Evolutionary conservation across 345 rosid genomes (phyloP).

Genomic region (Linum usitatissimum): DNA sequence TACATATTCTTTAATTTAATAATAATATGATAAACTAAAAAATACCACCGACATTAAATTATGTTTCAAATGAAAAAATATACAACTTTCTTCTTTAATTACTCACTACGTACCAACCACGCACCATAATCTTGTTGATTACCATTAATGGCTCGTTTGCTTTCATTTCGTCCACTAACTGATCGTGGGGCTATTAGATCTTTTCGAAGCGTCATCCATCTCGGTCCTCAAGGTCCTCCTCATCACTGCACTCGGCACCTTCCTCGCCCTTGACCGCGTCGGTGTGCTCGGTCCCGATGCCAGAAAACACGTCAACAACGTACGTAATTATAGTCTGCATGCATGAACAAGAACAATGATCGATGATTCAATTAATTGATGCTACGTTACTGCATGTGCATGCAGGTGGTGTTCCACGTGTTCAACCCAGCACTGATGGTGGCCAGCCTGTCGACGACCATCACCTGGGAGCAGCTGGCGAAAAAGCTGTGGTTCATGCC

Average conservation of each 20-base stretch:
- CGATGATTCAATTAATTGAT: neutral
- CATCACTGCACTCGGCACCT: conserved; percentile 45
- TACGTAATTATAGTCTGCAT: conserved; percentile 8
- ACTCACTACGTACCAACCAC: too few species aligned
- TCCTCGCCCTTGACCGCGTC: conserved; percentile 44
- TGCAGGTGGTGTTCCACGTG: conserved; percentile 45
- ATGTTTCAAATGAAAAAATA: too few species aligned
- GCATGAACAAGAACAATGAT: neutral
- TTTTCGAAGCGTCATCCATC: conserved; percentile 46
- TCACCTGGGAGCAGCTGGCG: conserved; percentile 38
- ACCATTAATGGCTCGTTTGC: too few species aligned
- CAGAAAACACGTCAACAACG: conserved; percentile 47
- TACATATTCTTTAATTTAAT: too few species aligned
- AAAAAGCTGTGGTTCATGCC: conserved; percentile 55
- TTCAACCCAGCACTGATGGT: conserved; percentile 51
- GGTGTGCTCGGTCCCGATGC: conserved; percentile 39
- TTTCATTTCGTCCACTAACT: too few species aligned
- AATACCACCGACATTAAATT: too few species aligned
- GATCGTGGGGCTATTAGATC: conserved; percentile 41
- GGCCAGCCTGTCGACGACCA: conserved; percentile 37
- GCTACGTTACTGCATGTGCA: neutral
- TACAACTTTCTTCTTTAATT: too few species aligned
- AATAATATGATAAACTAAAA: too few species aligned
- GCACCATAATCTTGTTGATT: too few species aligned
- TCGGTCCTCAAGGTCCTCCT: conserved; percentile 47